phyloP scores from a whole-genome alignment of 495 filamentous ascomycete species.

The Penicillium argentinense region DNA sequence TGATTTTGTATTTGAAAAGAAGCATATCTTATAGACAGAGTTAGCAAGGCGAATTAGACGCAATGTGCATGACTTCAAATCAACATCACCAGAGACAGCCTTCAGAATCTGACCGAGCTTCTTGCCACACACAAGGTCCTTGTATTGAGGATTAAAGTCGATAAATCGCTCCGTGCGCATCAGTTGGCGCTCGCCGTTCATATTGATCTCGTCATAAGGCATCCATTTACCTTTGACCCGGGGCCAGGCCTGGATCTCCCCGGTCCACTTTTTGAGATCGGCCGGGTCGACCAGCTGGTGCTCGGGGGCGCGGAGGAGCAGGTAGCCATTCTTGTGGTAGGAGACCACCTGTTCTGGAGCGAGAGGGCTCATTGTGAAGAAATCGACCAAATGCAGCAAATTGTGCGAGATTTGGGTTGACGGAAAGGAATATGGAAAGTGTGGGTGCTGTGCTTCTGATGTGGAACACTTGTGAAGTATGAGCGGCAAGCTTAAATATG shows the following conservation, averaged over 20 bases:
- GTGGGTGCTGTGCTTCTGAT: too few species aligned
- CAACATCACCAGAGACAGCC: constrained; percentile 32
- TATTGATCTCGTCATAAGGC: constrained; percentile 47
- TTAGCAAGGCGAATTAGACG: too few species aligned
- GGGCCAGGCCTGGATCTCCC: constrained; percentile 40
- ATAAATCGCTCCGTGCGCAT: constrained; percentile 46
- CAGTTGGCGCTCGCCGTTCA: constrained; percentile 38
- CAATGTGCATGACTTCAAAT: too few species aligned
- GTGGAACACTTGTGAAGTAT: too few species aligned
- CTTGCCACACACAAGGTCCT: constrained; percentile 32
- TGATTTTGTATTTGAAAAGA: constrained; percentile 49
- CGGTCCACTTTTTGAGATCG: constrained; percentile 36
- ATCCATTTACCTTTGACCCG: constrained; percentile 42
- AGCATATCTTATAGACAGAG: constrained; percentile 31
- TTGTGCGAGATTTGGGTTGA: too few species aligned
- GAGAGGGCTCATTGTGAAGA: constrained; percentile 14
- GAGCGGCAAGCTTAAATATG: too few species aligned
- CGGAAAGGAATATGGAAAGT: too few species aligned
- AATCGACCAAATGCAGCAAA: neutral
- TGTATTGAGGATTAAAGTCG: constrained; percentile 39
- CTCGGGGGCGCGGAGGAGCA: constrained; percentile 31
- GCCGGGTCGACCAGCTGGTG: constrained; percentile 29
- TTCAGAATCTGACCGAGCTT: constrained; percentile 33
- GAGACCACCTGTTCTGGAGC: constrained; percentile 29
- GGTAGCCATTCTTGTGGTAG: constrained; percentile 39